Evolutionary conservation across 441 rosid genomes (phyloP).

Genomic region (Bruguiera hainesii): DNA sequence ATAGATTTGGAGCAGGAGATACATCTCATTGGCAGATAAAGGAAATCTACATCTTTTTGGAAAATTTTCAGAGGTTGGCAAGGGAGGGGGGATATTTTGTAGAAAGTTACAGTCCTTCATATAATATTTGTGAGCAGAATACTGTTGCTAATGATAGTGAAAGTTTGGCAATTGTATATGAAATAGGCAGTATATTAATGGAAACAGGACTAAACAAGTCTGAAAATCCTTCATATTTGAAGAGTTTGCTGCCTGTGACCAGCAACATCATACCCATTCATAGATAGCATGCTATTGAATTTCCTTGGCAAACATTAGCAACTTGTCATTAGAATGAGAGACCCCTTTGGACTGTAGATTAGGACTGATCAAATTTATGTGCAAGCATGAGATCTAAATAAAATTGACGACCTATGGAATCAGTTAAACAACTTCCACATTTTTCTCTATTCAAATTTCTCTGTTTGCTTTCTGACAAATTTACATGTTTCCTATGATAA

Average conservation of each 20-base stretch:
- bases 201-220: not conserved
- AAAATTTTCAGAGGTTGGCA: slow-evolving; percentile 27
- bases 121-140: not conserved
- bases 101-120: not conserved
- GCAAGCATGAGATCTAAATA: no score
- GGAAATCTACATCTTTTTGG: slow-evolving; percentile 19
- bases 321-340: no score
- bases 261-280: not conserved
- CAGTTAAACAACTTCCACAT: no score
- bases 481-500: no score
- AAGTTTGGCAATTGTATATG: slow-evolving; percentile 2
- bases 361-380: no score
- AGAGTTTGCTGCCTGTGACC: not conserved
- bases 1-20: slow-evolving; percentile 36
- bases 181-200: not conserved
- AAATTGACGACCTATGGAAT: no score
- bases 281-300: no score
- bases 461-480: no score
- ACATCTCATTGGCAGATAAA: slow-evolving; percentile 19
- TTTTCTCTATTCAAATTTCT: no score
- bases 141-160: not conserved
- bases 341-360: no score
- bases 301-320: no score
- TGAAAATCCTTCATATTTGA: not conserved
- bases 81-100: slow-evolving; percentile 5